These are phyloP conservation scores for Exophiala calicioides DNA, from an alignment of 2,329 filamentous ascomycete genomes.

Conservation along the genomic window DNA sequence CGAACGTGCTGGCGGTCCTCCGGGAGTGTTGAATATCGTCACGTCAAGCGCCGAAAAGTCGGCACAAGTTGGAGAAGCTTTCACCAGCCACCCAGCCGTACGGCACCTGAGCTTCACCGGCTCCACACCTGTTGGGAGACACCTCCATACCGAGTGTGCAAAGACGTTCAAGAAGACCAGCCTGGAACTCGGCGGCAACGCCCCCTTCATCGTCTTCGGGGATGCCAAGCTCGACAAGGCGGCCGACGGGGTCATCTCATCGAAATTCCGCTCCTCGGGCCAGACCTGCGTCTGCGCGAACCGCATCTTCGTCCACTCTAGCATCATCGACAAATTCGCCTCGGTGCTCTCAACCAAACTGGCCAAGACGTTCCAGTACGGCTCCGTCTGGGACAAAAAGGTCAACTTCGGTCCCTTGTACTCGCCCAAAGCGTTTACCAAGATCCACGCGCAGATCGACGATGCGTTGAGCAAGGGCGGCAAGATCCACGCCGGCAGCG, in stretches of 20 bases:
- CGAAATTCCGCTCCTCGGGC: constrained; percentile 57
- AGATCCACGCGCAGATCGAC: constrained; percentile 74
- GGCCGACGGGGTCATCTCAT: constrained; percentile 51
- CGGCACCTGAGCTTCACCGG: constrained; percentile 36
- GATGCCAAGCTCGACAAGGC: constrained; percentile 62
- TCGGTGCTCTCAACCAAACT: no score
- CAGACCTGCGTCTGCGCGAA: constrained; percentile 93
- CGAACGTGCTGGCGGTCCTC: constrained; percentile 37
- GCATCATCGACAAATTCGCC: constrained; percentile 77
- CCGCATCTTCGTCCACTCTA: constrained; percentile 81
- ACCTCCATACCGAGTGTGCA: constrained; percentile 36
- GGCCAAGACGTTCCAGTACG: no score
- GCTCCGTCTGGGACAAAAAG: constrained; percentile 71
- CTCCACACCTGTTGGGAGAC: constrained; percentile 44
- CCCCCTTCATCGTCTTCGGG: constrained; percentile 42
- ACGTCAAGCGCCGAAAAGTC: constrained; percentile 74
- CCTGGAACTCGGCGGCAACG: constrained; percentile 47
- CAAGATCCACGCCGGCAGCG: constrained; percentile 56
- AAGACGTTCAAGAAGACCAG: constrained; percentile 43
- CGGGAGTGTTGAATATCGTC: constrained; percentile 70
- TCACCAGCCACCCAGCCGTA: constrained; percentile 30
- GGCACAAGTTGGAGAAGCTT: constrained; percentile 57
- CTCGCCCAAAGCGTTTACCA: constrained; percentile 71
- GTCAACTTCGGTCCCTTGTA: constrained; percentile 85
- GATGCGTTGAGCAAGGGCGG: constrained; percentile 81